Evolutionary conservation across 2,329 filamentous ascomycete genomes (phyloP), one percentile per base, ranked within the genome.

Genomic region (Aspergillus awamori): DNA sequence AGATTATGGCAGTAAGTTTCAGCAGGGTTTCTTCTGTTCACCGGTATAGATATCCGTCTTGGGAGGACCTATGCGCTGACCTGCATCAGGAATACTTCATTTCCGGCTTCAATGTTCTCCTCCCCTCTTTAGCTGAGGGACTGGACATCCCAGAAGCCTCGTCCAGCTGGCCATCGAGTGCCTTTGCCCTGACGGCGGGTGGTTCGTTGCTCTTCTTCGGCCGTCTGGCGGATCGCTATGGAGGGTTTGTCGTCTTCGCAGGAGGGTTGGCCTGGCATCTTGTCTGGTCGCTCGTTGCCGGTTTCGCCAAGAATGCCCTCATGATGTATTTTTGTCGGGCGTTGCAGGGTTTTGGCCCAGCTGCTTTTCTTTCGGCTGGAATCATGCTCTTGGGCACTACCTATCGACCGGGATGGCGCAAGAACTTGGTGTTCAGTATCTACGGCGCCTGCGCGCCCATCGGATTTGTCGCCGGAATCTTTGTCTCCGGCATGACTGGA

Each of bases 321-420:
- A 90, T 92, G 87, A 81, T 93, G 63, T 89, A 92, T 66, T 80
- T 89, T 58, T 90, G 87, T 70, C 87, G 91, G 56, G 90, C 90
- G 8, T 77, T 93, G 47, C 89, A 92, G 74, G 91, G 91, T 0
- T 76, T 94, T 8, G 91, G 89, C 0, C 83, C 89, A 1, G 89
- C 90, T 0, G 89, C 90, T 0, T 91, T 90, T 63, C 74, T 92
- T 13, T 89, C 89, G 0, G 86, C 87, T 0, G 85, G 88, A 1
- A 83, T 92, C 59, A 88, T 88, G 77, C 79, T 91, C 10, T 76
- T 90, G 1, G 87, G 87, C 1, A 85, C 81, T 52, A 83, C 81
- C 2, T 91, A 91, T 70, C 81, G 88, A 5, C 88, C 89, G 0
- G 88, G 88, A 0, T 87, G 87, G 1, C 81, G 88, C 5, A 91